A percentile compares a stretch with the other conserved stretches of the same genome.
Evolutionary conservation across 345 rosid species (phyloP).

Genomic region (Physaria fendleri): DNA sequence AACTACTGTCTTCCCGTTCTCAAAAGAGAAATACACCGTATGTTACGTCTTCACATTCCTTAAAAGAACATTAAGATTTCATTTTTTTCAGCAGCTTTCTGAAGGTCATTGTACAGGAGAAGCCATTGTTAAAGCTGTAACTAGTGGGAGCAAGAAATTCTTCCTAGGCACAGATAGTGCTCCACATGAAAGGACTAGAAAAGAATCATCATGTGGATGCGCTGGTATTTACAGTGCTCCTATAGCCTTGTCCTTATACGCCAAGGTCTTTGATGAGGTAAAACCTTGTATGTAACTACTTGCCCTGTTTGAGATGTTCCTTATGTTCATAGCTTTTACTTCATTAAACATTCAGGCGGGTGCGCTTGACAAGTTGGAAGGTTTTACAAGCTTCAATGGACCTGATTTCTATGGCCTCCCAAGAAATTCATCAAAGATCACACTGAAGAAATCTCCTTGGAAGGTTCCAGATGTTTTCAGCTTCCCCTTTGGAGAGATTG

Average conservation of each 20-base stretch:
- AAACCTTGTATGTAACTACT: conserved; percentile 5
- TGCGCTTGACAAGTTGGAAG: conserved; percentile 86
- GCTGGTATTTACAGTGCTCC: conserved; percentile 88
- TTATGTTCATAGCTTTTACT: neutral
- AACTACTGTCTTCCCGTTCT: conserved; percentile 93
- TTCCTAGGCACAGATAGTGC: conserved; percentile 99
- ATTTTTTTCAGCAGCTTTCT: neutral
- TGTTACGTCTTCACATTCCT: conserved; percentile 18
- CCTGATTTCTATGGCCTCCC: conserved; percentile 94
- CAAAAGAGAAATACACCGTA: conserved; percentile 87
- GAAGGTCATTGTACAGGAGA: conserved; percentile 42
- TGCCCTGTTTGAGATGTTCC: neutral
- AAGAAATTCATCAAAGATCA: conserved; percentile 69
- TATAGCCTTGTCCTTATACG: conserved; percentile 57
- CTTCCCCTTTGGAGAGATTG: too few species aligned
- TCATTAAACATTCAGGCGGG: conserved; percentile 49
- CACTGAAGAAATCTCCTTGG: conserved; percentile 34
- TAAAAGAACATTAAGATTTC: neutral
- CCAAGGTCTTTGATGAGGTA: conserved; percentile 84
- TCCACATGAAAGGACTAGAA: conserved; percentile 75
- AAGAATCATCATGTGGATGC: conserved; percentile 86
- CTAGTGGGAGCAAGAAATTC: conserved; percentile 77
- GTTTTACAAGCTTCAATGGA: conserved; percentile 91
- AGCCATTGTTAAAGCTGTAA: conserved; percentile 85
- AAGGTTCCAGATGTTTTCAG: too few species aligned